Evolutionary conservation across 2,329 filamentous ascomycete genomes (phyloP).

Genomic region (Fusarium nurragi): DNA sequence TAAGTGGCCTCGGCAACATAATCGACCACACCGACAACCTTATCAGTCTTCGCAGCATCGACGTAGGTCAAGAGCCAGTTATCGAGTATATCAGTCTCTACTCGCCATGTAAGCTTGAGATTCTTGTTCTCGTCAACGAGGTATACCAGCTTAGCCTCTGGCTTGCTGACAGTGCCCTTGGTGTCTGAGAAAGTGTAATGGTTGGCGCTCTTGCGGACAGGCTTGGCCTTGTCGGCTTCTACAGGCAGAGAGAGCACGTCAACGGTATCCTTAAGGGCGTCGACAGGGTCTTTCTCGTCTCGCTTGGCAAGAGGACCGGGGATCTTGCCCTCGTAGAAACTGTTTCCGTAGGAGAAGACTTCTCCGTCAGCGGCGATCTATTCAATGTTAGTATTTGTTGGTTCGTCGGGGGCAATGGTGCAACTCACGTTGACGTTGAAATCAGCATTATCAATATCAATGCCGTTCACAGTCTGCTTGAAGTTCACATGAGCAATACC

Average conservation of each 20-base stretch:
- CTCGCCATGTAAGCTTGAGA: conserved; percentile 63
- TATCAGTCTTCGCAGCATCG: conserved; percentile 57
- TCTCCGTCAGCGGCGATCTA: conserved; percentile 61
- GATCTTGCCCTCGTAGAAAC: conserved; percentile 55
- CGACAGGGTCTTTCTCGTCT: conserved; percentile 54
- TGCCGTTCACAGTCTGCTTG: conserved; percentile 65
- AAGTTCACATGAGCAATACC: conserved; percentile 68
- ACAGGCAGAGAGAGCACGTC: conserved; percentile 48
- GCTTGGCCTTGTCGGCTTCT: conserved; percentile 40
- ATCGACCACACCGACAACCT: conserved; percentile 64
- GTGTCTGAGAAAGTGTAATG: conserved; percentile 57
- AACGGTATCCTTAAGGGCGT: conserved; percentile 55
- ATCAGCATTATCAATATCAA: conserved; percentile 69
- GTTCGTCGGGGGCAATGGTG: rapidly evolving
- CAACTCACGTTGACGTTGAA: conserved; percentile 67
- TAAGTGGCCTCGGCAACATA: conserved; percentile 66
- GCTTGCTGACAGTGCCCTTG: conserved; percentile 60
- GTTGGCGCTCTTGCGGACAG: conserved; percentile 44
- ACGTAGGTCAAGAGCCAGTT: conserved; percentile 70
- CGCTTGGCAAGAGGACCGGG: conserved; percentile 54
- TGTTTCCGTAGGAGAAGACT: conserved; percentile 67
- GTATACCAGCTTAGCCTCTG: conserved; percentile 65
- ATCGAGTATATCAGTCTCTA: conserved; percentile 65
- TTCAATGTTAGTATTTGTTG: background rate
- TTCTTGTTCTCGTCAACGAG: conserved; percentile 58